A percentile compares a stretch with the other conserved stretches of the same genome.
These are phyloP conservation scores for Apiospora malaysiana DNA, from an alignment of 2,329 filamentous ascomycete genomes.

Conservation along the genomic window DNA sequence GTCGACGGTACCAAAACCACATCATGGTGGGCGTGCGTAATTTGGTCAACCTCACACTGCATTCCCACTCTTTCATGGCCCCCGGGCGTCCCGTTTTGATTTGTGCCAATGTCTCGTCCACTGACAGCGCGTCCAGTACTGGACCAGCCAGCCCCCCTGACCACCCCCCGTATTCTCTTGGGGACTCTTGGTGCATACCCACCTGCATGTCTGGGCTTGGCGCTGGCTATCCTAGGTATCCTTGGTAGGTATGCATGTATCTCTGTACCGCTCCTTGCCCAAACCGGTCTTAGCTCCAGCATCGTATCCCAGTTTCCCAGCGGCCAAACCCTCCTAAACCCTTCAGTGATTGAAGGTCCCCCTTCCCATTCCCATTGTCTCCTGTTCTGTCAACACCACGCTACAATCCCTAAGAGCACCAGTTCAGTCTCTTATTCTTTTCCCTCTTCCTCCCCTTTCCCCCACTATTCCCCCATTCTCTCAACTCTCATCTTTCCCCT, in stretches of 20 bases:
- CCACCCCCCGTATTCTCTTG: constrained; percentile 12
- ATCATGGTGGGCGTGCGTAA: constrained; percentile 17
- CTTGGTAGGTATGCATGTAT: too few relatives aligned
- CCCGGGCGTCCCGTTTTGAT: constrained; percentile 13
- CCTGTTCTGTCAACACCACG: constrained; percentile 26
- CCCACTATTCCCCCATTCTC: constrained; percentile 18
- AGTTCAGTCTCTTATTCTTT: constrained; percentile 14
- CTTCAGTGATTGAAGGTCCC: neutral
- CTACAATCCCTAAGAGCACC: constrained; percentile 13
- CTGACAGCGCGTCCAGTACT: constrained; percentile 4
- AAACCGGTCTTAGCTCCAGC: neutral
- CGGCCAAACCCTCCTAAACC: constrained; percentile 6
- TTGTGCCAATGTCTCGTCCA: constrained; percentile 20
- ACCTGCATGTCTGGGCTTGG: constrained; percentile 17
- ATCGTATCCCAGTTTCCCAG: constrained; percentile 7
- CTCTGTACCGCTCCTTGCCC: constrained; percentile 2
- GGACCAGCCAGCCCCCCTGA: constrained; percentile 16
- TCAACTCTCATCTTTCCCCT: constrained; percentile 20
- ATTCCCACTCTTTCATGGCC: constrained; percentile 9
- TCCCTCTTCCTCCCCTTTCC: neutral
- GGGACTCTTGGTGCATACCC: neutral
- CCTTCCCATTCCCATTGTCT: constrained; percentile 18
- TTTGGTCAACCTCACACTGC: constrained; percentile 19
- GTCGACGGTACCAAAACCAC: neutral
- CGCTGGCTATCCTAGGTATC: neutral